Conservation (phyloP, 495 filamentous ascomycete genomes). For the Aspergillus saccharolyticus region DNA sequence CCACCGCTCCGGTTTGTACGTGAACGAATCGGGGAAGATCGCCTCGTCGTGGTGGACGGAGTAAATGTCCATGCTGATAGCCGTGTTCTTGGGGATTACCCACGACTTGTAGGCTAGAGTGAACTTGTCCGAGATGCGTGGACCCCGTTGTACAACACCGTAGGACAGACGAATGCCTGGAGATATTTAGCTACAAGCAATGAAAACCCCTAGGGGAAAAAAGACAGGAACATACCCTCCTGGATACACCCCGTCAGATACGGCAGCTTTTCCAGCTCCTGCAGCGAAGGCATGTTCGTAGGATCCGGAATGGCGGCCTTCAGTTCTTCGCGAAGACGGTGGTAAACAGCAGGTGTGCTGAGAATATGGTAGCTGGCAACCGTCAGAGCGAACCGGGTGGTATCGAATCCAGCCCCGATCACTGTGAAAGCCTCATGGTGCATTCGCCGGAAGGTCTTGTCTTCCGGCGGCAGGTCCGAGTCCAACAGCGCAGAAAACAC, state of each 20-base stretch:
- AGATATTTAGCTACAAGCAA: no score
- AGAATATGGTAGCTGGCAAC: constrained; percentile 23
- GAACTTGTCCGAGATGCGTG: constrained; percentile 14
- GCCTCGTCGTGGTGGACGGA: constrained; percentile 26
- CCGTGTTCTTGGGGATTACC: constrained; percentile 28
- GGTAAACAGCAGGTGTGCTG: constrained; percentile 19
- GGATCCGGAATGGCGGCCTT: constrained; percentile 19
- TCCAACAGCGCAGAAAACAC: constrained; percentile 37
- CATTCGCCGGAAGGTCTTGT: constrained; percentile 29
- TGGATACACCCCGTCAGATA: constrained; percentile 41
- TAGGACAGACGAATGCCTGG: constrained; percentile 31
- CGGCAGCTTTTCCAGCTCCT: constrained; percentile 29
- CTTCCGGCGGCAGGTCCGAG: constrained; percentile 20
- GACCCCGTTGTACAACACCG: constrained; percentile 22
- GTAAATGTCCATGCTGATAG: constrained; percentile 31
- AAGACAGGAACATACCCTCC: constrained; percentile 20
- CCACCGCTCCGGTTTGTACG: constrained; percentile 46
- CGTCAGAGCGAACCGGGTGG: constrained; percentile 20
- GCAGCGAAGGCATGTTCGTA: constrained; percentile 11
- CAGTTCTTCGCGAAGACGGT: constrained; percentile 23
- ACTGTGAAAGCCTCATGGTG: constrained; percentile 34
- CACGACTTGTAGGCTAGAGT: constrained; percentile 13
- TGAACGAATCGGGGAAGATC: constrained; percentile 30
- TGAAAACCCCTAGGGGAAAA: no score
- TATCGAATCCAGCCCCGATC: constrained; percentile 37